Base-by-base conservation (phyloP, 208 protist species). In the Phytomonas francai region DNA sequence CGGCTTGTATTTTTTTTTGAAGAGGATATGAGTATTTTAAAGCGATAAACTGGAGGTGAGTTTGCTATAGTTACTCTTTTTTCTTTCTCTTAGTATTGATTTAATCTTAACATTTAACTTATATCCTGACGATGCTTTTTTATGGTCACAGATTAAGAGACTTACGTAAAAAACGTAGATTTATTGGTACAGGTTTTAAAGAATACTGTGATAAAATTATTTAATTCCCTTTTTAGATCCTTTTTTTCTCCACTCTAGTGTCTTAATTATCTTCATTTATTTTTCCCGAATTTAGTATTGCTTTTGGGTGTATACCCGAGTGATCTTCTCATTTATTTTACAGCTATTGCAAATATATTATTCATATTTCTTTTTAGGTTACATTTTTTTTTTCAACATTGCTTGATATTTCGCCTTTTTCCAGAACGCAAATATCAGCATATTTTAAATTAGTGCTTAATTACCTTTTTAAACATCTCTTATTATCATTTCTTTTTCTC, bases 401-500 rank as follows among this genome's bases (percentile, higher is more conserved):
- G 19, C 16, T 63, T 22, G 59, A 59, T 63, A 63, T 36, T 36
- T 25, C 4, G 45, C 0, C 25, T 54, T 54, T 6, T 54, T 54
- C 8, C 8, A 22, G 19, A 25, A 16, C 11, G 0, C 11, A 54
- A 25, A 5, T 54, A 11, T 54, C 19, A 54, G 39, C 45, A 25
- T 19, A 25, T 22, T 25, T 54, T 54, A 54, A 54, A 7, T 25
- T 25, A 54, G 45, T 54, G 19, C 6, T 54, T 25, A 4, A 16
- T 54, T 54, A 25, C 39, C 36, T 32, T 32, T 62, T 71, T 62
- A 54, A 30, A 0, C 27, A 30, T 71, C 7, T 56, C 6, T 31
- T 61, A 70, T 45, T 71, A 14, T 39, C 65, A 30, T 6, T 39
- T 58, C 58, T 66, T 65, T 72, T 72, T 71, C 32, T 39, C 32